phyloP scores from a whole-genome alignment of 176 grass and related monocot species.

The Typha latifolia region DNA sequence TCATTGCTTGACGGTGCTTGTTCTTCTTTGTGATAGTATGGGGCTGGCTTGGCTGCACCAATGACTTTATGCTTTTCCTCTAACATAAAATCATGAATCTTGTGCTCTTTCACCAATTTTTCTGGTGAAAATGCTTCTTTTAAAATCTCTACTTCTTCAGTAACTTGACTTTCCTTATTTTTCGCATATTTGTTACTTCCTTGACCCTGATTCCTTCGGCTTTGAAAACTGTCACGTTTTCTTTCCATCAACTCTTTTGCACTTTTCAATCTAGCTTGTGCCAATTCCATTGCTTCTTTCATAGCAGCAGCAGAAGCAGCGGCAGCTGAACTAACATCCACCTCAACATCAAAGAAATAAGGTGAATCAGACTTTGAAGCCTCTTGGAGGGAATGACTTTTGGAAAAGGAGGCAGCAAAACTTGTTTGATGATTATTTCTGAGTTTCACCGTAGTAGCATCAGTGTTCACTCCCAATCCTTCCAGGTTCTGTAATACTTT shows the following conservation, averaged over 20 bases:
- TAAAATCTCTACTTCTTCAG: constrained; percentile 30
- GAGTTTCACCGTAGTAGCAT: constrained; percentile 13
- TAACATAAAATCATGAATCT: constrained; percentile 9
- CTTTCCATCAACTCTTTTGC: constrained; percentile 87
- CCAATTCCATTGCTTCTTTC: constrained; percentile 92
- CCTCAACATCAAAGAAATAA: constrained; percentile 38
- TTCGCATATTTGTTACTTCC: constrained; percentile 31
- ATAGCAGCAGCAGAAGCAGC: constrained; percentile 53
- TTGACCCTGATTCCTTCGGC: constrained; percentile 36
- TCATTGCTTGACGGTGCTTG: constrained; percentile 18
- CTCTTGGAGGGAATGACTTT: constrained; percentile 28
- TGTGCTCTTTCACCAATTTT: constrained; percentile 30
- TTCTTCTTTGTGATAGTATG: constrained; percentile 26
- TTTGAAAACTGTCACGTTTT: constrained; percentile 55
- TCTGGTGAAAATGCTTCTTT: constrained; percentile 23
- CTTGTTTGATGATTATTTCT: neutral
- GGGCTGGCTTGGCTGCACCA: constrained; percentile 13
- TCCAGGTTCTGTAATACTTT: constrained; percentile 40
- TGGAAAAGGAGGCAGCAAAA: constrained; percentile 11
- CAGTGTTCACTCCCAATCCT: constrained; percentile 17
- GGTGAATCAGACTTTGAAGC: constrained; percentile 2
- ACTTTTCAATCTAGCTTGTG: constrained; percentile 84
- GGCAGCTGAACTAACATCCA: constrained; percentile 56
- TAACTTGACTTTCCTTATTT: constrained; percentile 17
- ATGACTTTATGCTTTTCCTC: constrained; percentile 14